phyloP scores from a whole-genome alignment of 2,329 filamentous ascomycete genomes.

The Pestalotiopsis sp. region DNA sequence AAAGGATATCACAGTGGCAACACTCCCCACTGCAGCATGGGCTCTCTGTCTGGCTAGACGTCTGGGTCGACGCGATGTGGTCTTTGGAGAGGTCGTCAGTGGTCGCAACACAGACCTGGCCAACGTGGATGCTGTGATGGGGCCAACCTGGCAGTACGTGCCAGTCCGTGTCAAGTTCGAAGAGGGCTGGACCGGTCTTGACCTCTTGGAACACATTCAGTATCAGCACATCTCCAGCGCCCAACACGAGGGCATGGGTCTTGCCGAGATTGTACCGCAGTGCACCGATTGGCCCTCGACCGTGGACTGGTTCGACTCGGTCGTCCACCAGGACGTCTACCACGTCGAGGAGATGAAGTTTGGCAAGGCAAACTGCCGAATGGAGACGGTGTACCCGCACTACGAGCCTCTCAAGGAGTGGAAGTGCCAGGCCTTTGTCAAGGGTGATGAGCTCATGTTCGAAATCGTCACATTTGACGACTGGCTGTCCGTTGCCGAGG shows the following conservation, averaged over 20 bases:
- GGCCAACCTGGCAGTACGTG: constrained; percentile 70
- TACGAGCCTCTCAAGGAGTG: constrained; percentile 58
- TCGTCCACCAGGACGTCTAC: constrained; percentile 62
- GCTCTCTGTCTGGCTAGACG: constrained; percentile 62
- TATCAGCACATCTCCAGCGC: constrained; percentile 60
- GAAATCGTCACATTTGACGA: constrained; percentile 64
- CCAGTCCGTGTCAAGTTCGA: constrained; percentile 63
- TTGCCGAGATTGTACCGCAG: constrained; percentile 52
- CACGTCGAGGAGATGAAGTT: constrained; percentile 60
- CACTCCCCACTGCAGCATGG: constrained; percentile 70
- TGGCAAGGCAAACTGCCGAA: constrained; percentile 38
- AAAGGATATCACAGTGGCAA: constrained; percentile 63
- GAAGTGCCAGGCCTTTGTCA: constrained; percentile 64
- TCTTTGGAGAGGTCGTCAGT: constrained; percentile 68
- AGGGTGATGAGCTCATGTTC: constrained; percentile 52
- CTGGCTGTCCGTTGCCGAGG: constrained; percentile 54
- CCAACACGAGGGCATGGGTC: constrained; percentile 56
- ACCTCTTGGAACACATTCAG: constrained; percentile 57
- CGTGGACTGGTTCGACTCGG: constrained; percentile 53
- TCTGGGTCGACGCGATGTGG: constrained; percentile 55
- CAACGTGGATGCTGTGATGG: constrained; percentile 59
- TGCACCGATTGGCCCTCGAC: constrained; percentile 49
- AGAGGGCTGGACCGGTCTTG: constrained; percentile 50
- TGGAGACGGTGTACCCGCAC: constrained; percentile 64
- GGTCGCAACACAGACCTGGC: constrained; percentile 63